These are phyloP conservation scores for Acorus calamus DNA, from an alignment of 106 monocot species.

Conservation along the genomic window DNA sequence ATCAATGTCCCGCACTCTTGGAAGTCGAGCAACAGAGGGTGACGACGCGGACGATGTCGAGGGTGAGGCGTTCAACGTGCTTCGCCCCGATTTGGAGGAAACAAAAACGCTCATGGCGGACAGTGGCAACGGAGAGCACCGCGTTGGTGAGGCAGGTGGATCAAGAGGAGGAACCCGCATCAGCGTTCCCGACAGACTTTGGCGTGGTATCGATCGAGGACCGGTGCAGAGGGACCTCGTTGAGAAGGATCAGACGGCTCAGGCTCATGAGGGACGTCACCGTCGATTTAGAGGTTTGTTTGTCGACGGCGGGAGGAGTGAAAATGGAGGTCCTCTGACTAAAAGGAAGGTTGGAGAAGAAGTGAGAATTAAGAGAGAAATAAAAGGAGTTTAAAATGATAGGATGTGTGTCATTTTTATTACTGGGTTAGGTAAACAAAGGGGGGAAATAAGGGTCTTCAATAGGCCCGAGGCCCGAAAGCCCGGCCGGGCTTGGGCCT, in stretches of 20 bases:
- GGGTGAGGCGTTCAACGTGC: background rate
- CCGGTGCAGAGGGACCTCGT: slow-evolving; percentile 10
- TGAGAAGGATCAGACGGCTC: slow-evolving; percentile 39
- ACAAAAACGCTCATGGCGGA: slow-evolving; percentile 11
- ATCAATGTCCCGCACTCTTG: no score
- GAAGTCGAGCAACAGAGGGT: no score
- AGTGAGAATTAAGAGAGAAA: slow-evolving; percentile 42
- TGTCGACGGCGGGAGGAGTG: slow-evolving; percentile 11
- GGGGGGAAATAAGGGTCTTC: no score
- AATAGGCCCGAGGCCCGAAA: no score
- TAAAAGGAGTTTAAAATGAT: no score
- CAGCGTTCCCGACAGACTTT: slow-evolving; percentile 78
- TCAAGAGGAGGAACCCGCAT: slow-evolving; percentile 70
- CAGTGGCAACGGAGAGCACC: slow-evolving; percentile 19
- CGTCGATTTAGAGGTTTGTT: slow-evolving; percentile 50
- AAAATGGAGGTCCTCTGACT: slow-evolving; percentile 4
- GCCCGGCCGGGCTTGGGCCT: no score
- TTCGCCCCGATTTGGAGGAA: slow-evolving; percentile 50
- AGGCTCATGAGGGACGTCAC: slow-evolving; percentile 64
- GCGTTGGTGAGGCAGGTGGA: slow-evolving; percentile 24
- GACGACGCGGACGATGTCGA: no score
- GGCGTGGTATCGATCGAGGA: slow-evolving; percentile 63
- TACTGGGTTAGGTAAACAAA: no score
- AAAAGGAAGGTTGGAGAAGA: slow-evolving; percentile 21
- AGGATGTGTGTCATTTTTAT: no score